A percentile compares a stretch with the other conserved stretches of the same genome.
phyloP scores from a whole-genome alignment of 257 asterid species.

The Sherardia arvensis region DNA sequence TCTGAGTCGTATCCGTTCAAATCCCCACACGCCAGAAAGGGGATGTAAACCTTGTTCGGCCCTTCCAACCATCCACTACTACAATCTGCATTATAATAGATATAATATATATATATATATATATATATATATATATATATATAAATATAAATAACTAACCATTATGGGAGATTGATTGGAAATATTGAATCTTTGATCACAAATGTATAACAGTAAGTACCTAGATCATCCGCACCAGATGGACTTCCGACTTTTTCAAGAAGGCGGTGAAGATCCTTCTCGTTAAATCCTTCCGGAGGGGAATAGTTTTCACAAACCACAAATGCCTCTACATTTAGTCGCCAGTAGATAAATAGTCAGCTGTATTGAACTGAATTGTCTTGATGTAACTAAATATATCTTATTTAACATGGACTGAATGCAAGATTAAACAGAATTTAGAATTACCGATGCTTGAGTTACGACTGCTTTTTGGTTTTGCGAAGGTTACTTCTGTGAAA shows the following conservation, averaged over 20 bases:
- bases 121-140: too few relatives aligned
- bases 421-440: slow-evolving; percentile 5
- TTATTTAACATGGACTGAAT: neutral
- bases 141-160: too few relatives aligned
- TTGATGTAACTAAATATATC: neutral
- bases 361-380: too few relatives aligned
- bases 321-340: slow-evolving; percentile 68
- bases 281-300: slow-evolving; percentile 88
- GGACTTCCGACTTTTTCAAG: slow-evolving; percentile 95
- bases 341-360: neutral
- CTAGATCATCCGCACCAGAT: slow-evolving; percentile 78
- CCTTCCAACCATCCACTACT: slow-evolving; percentile 98
- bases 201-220: slow-evolving; percentile 37
- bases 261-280: slow-evolving; percentile 75
- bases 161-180: too few relatives aligned
- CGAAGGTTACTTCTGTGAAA: slow-evolving; percentile 86
- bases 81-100: slow-evolving; percentile 54
- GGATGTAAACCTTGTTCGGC: slow-evolving; percentile 82
- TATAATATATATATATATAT: too few relatives aligned
- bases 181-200: too few relatives aligned
- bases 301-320: slow-evolving; percentile 90
- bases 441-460: slow-evolving; percentile 91
- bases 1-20: slow-evolving; percentile 84
- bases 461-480: slow-evolving; percentile 98
- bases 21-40: slow-evolving; percentile 96